Percentiles rank a stretch among this genome's conserved stretches.
Conservation (phyloP, 1,284 basidiomycete genomes). For the Cutaneotrichosporon sp. region DNA sequence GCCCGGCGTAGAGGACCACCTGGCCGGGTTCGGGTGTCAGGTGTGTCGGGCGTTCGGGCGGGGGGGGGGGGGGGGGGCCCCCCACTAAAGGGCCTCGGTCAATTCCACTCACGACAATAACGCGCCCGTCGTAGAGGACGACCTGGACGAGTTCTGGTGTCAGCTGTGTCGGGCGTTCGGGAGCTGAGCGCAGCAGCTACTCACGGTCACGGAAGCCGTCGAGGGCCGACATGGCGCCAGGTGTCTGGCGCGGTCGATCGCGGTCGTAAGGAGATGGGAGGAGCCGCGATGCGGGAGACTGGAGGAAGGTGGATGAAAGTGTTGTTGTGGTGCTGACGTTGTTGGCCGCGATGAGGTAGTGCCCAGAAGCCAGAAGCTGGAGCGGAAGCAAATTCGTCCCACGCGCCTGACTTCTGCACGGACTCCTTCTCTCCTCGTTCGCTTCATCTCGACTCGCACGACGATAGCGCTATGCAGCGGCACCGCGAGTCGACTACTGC, state of each 20-base stretch:
- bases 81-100: not conserved
- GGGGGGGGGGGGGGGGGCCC: too few relatives aligned
- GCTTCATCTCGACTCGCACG: too few relatives aligned
- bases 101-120: conserved; percentile 49
- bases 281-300: not conserved
- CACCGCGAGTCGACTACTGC: not conserved
- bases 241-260: not conserved
- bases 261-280: not conserved
- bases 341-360: not conserved
- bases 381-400: conserved; percentile 10
- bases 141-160: conserved; percentile 52
- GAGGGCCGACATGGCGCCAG: conserved; percentile 40
- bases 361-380: not conserved
- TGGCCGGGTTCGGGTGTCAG: too few relatives aligned
- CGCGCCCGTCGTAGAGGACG: conserved; percentile 52
- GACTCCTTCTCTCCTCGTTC: too few relatives aligned
- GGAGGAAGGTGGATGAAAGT: not conserved
- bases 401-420: conserved; percentile 11
- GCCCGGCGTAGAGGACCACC: too few relatives aligned
- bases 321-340: not conserved
- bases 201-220: conserved; percentile 50
- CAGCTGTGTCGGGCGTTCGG: too few relatives aligned
- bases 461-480: too few relatives aligned
- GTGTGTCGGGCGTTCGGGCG: too few relatives aligned
- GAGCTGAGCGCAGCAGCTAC: conserved; percentile 17